These are phyloP conservation scores for Aphanocladium album DNA, from an alignment of 2,329 filamentous ascomycete genomes.

Conservation along the genomic window DNA sequence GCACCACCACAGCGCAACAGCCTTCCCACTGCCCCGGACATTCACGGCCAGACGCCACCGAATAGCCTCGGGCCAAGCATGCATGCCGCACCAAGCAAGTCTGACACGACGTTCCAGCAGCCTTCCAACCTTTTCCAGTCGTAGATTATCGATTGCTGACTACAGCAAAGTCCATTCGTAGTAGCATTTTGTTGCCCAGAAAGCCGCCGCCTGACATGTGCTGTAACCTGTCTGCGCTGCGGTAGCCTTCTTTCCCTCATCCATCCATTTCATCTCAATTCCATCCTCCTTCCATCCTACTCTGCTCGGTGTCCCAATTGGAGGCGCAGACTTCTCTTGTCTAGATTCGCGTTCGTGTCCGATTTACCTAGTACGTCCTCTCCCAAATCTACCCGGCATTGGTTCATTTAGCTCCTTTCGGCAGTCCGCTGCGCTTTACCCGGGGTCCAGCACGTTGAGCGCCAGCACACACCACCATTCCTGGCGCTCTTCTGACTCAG, in stretches of 20 bases:
- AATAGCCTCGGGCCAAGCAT: conserved; percentile 9
- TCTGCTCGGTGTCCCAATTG: background rate
- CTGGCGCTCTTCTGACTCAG: background rate
- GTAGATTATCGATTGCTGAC: background rate
- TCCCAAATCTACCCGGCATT: background rate
- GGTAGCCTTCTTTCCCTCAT: background rate
- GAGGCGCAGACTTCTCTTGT: background rate
- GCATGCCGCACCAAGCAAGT: background rate
- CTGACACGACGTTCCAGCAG: background rate
- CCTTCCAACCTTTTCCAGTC: too few relatives aligned
- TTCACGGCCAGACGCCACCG: conserved; percentile 6
- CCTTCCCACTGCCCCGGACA: conserved; percentile 2
- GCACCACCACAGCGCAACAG: too few relatives aligned
- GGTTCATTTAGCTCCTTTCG: background rate
- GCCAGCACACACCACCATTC: background rate
- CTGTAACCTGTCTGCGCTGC: background rate
- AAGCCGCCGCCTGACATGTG: conserved; percentile 5
- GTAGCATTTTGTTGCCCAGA: background rate
- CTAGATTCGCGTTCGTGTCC: background rate
- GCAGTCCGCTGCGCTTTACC: background rate
- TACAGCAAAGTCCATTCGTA: too few relatives aligned
- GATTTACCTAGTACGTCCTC: background rate
- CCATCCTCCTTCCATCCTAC: background rate
- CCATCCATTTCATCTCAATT: background rate
- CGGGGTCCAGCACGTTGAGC: background rate